These are phyloP conservation scores for Chamaenerion angustifolium DNA, from an alignment of 345 rosid species.

Conservation along the genomic window DNA sequence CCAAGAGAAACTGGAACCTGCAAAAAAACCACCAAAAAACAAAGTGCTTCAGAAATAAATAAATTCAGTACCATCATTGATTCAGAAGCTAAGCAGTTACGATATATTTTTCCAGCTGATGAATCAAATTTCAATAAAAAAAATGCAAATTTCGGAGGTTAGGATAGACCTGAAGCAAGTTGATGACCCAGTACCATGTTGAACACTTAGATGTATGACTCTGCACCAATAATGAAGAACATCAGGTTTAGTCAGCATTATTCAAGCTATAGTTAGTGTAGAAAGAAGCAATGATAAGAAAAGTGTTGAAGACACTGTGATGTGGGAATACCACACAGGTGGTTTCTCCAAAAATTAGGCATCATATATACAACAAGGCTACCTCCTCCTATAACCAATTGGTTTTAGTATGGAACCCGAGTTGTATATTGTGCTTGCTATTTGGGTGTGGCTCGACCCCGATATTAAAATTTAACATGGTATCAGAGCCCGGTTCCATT, in stretches of 20 bases:
- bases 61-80: too few relatives aligned
- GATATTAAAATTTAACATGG: too few relatives aligned
- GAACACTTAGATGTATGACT: conserved; percentile 43
- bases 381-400: too few relatives aligned
- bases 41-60: conserved; percentile 1
- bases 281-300: not conserved
- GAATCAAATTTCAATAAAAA: not conserved
- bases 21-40: not conserved
- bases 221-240: conserved; percentile 21
- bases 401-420: too few relatives aligned
- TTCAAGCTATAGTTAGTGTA: not conserved
- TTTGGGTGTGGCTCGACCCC: too few relatives aligned
- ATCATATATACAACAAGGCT: too few relatives aligned
- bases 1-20: conserved; percentile 64
- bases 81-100: too few relatives aligned
- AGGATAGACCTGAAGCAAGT: conserved; percentile 44
- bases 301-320: too few relatives aligned
- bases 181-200: conserved; percentile 42
- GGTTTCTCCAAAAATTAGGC: too few relatives aligned
- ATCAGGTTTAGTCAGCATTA: conserved; percentile 9
- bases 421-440: too few relatives aligned
- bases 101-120: not conserved
- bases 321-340: too few relatives aligned
- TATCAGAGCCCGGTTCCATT: too few relatives aligned
- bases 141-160: not conserved